A percentile compares a stretch with the other conserved stretches of the same genome.
phyloP scores from a whole-genome alignment of 805 yeast species.

The Lipomyces sp. region DNA sequence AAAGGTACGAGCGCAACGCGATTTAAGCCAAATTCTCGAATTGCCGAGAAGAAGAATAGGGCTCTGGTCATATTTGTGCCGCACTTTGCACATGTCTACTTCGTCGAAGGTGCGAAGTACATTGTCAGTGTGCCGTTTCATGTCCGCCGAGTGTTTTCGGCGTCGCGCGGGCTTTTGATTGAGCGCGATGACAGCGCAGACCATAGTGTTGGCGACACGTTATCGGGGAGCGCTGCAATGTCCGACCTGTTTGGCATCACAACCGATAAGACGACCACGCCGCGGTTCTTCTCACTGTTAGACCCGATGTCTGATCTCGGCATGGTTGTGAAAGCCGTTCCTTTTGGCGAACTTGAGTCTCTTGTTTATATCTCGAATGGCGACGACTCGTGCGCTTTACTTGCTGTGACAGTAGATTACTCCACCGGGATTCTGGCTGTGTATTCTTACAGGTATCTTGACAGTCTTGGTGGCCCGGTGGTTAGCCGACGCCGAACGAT shows the following conservation, averaged over 20 bases:
- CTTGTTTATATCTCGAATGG: conserved; percentile 63
- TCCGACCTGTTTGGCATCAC: neutral
- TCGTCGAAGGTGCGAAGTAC: conserved; percentile 55
- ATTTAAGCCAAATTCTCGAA: neutral
- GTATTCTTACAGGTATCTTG: conserved; percentile 55
- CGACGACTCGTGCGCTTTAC: conserved; percentile 54
- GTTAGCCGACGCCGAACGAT: conserved; percentile 18
- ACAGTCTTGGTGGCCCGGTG: too few species aligned
- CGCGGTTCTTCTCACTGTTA: conserved; percentile 58
- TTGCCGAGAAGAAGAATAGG: conserved; percentile 11
- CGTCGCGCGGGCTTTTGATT: conserved; percentile 63
- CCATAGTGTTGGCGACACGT: neutral
- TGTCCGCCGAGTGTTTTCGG: conserved; percentile 58
- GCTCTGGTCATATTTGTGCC: conserved; percentile 60
- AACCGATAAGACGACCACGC: conserved; percentile 10
- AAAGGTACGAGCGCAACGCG: neutral
- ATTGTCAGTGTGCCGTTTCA: conserved; percentile 68
- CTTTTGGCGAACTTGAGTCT: conserved; percentile 38
- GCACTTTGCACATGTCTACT: conserved; percentile 62
- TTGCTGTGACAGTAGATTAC: too few species aligned
- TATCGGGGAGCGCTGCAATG: neutral
- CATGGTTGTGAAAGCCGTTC: conserved; percentile 50
- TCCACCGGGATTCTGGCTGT: conserved; percentile 33
- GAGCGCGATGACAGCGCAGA: conserved; percentile 45
- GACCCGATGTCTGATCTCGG: conserved; percentile 78